phyloP scores from a whole-genome alignment of 2,329 filamentous ascomycete genomes.

The Fusarium abutilonis region DNA sequence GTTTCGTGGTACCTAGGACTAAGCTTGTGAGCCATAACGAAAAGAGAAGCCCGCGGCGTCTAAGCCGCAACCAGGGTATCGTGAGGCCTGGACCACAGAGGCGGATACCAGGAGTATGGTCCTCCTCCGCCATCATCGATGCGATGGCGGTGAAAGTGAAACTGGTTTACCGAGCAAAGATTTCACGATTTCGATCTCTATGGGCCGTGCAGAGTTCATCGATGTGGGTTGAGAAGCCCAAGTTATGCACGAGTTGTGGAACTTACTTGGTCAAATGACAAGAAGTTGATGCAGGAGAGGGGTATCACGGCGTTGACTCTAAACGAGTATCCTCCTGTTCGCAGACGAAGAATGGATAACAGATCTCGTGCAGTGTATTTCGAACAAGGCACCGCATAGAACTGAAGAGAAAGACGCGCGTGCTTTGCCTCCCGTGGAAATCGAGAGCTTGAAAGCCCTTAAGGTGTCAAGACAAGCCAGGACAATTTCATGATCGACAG shows the following conservation, averaged over 20 bases:
- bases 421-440: too few species aligned
- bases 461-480: conserved; percentile 6
- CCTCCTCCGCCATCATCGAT: conserved; percentile 44
- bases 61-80: conserved; percentile 16
- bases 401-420: too few species aligned
- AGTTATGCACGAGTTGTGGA: conserved; percentile 5
- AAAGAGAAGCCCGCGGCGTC: conserved; percentile 14
- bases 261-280: conserved; percentile 18
- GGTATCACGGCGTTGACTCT: conserved; percentile 7
- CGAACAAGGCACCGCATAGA: conserved; percentile 1
- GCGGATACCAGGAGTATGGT: conserved; percentile 39
- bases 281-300: conserved; percentile 18
- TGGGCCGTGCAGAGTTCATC: conserved; percentile 15
- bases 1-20: conserved; percentile 7
- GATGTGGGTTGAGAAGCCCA: conserved; percentile 6
- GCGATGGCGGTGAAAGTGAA: conserved; percentile 46
- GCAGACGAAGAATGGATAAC: neutral
- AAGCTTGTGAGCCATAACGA: conserved; percentile 5
- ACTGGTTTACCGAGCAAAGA: conserved; percentile 38
- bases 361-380: conserved; percentile 5
- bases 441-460: too few species aligned
- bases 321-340: neutral
- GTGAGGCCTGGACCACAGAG: conserved; percentile 12
- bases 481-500: conserved; percentile 33
- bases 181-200: conserved; percentile 29